Base-by-base conservation (phyloP, 768 basidiomycete genomes). In the Melanogaster broomeanus region DNA sequence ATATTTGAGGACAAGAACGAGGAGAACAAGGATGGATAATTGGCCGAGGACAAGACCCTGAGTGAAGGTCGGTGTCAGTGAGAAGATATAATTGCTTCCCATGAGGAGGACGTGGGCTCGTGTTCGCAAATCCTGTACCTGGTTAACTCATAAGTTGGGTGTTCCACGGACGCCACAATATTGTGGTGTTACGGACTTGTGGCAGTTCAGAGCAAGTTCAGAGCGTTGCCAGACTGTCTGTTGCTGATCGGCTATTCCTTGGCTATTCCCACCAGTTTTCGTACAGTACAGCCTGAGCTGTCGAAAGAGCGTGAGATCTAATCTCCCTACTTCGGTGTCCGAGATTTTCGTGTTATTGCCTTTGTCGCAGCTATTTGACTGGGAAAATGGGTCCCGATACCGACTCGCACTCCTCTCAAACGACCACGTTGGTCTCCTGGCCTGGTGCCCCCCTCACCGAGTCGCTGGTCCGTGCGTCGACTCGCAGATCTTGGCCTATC, bases 1-100 rank as follows among this genome's bases (percentile, higher is more conserved):
- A 73, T 97, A 98, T 65, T 91, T 90, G 71, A 99, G 83, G 65
- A 99, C 82, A 55, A 94, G 73, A 42, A 77, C 77, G 25, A 91
- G 78, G 42, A 95, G 78, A 45, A 88, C 62, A 39, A 93, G 75
- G 60, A 99, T 87, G 22, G 93, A 95, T 19, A 92, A 77, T 69
- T 98, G 96, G 50, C 96, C 96, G 39, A 98, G 72, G 34, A 99
- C 75, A 31, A 99, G 81, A 15, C 96, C 96, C 66, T 98, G 95
- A 0, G 95, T 97, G 72, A 99, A 99, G 1, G 92, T 94, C 19
- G 88, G 90, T 60, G 88, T 84, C 38, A 91, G 75, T 31, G 85
- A 84, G 59, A 90, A 80, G 42, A 90, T 66, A 71, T 85, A 86
- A 64, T 79, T 82, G 58, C 53, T 69, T 43, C 59, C 59, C 67